Percentiles rank a stretch among this genome's conserved stretches.
Conservation (phyloP, 2,329 filamentous ascomycete genomes). For the Aspergillus fischeri region DNA sequence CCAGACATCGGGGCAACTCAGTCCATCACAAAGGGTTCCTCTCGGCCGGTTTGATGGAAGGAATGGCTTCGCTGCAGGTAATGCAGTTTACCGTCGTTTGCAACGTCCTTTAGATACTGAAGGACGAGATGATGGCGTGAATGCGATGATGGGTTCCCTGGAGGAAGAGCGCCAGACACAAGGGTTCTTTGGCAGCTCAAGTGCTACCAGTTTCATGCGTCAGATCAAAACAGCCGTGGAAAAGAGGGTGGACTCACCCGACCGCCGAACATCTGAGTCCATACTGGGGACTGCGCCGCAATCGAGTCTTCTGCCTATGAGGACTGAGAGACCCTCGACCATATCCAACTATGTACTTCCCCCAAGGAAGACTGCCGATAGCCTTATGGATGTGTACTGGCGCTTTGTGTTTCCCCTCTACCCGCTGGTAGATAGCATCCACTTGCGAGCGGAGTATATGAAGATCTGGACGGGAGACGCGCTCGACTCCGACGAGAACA, state of each 20-base stretch:
- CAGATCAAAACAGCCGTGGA: slow-evolving; percentile 46
- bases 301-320: slow-evolving; percentile 20
- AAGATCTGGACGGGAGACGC: slow-evolving; percentile 39
- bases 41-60: background rate
- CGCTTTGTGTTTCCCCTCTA: slow-evolving; percentile 46
- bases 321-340: slow-evolving; percentile 5
- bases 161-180: slow-evolving; percentile 40
- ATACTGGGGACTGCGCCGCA: slow-evolving; percentile 7
- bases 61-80: background rate
- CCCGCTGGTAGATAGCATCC: slow-evolving; percentile 40
- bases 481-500: slow-evolving; percentile 37
- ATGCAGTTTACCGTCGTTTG: background rate
- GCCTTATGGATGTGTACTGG: slow-evolving; percentile 47
- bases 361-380: slow-evolving; percentile 43
- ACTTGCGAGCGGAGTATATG: slow-evolving; percentile 38
- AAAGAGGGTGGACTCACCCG: slow-evolving; percentile 20
- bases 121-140: slow-evolving; percentile 28
- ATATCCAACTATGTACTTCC: slow-evolving; percentile 41
- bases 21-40: background rate
- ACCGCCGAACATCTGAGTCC: slow-evolving; percentile 16
- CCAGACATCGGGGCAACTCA: background rate
- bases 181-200: slow-evolving; percentile 48
- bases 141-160: slow-evolving; percentile 46
- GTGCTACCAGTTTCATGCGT: slow-evolving; percentile 45
- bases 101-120: background rate